Conservation (phyloP, 768 basidiomycete genomes). For the Kwoniella bestiolae region DNA sequence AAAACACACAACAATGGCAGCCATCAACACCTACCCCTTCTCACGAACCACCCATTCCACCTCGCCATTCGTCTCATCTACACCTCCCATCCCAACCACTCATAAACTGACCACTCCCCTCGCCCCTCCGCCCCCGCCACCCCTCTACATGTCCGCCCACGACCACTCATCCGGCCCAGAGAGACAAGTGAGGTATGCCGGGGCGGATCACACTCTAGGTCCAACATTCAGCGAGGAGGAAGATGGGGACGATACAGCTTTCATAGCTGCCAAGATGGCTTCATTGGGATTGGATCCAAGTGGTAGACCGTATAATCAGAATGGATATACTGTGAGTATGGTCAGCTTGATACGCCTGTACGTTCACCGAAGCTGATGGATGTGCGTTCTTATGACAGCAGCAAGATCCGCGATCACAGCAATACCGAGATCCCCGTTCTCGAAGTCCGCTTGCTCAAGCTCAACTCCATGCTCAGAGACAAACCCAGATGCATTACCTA, state of each 20-base stretch:
- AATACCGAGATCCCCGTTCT: conserved; percentile 5
- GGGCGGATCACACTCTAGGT: conserved; percentile 40
- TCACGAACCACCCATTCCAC: not conserved
- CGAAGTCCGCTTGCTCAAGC: conserved; percentile 4
- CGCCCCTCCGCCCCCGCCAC: conserved; percentile 24
- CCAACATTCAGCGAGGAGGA: conserved; percentile 47
- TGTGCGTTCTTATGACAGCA: not conserved
- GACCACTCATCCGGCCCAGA: conserved; percentile 21
- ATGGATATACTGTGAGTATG: conserved; percentile 12
- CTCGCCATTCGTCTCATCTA: conserved; percentile 7
- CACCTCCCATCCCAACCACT: not conserved
- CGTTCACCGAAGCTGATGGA: conserved; percentile 7
- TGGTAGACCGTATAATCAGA: conserved; percentile 24
- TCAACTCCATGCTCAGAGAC: conserved; percentile 21
- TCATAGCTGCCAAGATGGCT: conserved; percentile 46
- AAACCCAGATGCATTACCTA: conserved; percentile 12
- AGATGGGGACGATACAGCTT: conserved; percentile 48
- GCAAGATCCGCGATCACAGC: not conserved
- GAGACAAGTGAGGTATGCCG: conserved; percentile 24
- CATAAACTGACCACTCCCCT: conserved; percentile 17
- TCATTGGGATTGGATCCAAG: conserved; percentile 26
- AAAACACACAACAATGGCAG: not conserved
- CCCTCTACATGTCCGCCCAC: conserved; percentile 24
- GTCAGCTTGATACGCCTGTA: not conserved
- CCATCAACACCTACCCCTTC: not conserved